These are phyloP conservation scores for Ganoderma lingzhi DNA, from an alignment of 1,284 basidiomycete species.

Conservation along the genomic window DNA sequence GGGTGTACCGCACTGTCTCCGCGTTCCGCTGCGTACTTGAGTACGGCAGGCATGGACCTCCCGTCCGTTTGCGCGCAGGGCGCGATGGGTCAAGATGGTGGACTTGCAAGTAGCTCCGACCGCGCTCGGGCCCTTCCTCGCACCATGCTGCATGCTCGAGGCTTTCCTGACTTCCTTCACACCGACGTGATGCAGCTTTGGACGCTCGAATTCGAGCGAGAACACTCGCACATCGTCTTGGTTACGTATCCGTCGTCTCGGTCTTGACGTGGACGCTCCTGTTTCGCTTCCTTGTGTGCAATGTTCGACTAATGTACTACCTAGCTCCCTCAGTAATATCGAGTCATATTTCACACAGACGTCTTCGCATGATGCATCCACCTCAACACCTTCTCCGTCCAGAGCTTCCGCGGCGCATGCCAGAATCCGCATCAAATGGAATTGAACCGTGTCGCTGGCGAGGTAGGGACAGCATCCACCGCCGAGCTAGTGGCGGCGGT, in stretches of 20 bases:
- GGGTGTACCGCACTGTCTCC: constrained; percentile 15
- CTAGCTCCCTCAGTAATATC: not conserved
- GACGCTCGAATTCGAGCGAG: not conserved
- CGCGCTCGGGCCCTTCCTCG: not conserved
- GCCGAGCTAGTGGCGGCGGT: not conserved
- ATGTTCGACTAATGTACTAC: not conserved
- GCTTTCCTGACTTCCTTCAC: not conserved
- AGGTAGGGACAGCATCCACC: not conserved
- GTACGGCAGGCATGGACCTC: constrained; percentile 4
- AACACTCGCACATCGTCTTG: not conserved
- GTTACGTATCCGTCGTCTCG: not conserved
- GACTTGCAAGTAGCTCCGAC: constrained; percentile 13
- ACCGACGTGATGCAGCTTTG: constrained; percentile 8
- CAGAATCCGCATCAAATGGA: not conserved
- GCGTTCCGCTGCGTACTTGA: constrained; percentile 12
- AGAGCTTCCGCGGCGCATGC: not conserved
- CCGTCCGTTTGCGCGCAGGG: not conserved
- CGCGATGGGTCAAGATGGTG: not conserved
- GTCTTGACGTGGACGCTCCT: not conserved
- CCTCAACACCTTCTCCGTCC: not conserved
- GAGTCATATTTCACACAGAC: not conserved
- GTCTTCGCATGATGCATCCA: not conserved
- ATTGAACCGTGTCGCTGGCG: not conserved
- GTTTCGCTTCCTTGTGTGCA: not conserved
- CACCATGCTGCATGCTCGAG: constrained; percentile 20